phyloP scores from a whole-genome alignment of 495 filamentous ascomycete genomes.

The Chlorociboria aeruginascens region DNA sequence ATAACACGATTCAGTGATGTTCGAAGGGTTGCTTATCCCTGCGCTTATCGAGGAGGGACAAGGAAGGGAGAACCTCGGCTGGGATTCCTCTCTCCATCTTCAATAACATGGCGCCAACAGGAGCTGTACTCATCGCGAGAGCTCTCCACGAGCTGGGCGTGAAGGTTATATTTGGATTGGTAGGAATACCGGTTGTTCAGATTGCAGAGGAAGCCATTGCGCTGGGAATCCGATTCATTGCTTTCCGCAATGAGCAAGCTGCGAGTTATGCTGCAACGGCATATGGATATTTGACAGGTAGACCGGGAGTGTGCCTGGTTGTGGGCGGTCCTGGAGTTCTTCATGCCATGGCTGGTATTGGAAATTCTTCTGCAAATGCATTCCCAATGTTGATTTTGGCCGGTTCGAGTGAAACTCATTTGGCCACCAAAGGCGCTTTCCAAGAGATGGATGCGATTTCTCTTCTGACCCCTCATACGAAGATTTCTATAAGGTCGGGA shows the following conservation, averaged over 20 bases:
- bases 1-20: no score
- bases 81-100: background rate
- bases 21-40: no score
- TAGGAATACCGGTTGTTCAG: slow-evolving; percentile 53
- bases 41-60: no score
- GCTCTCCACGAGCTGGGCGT: slow-evolving; percentile 43
- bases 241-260: slow-evolving; percentile 55
- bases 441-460: slow-evolving; percentile 51
- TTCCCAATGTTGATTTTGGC: slow-evolving; percentile 49
- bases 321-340: slow-evolving; percentile 55
- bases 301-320: slow-evolving; percentile 48
- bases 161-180: slow-evolving; percentile 50
- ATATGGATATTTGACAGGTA: slow-evolving; percentile 54
- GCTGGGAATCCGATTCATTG: slow-evolving; percentile 51
- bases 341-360: slow-evolving; percentile 51
- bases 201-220: slow-evolving; percentile 53
- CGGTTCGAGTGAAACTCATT: slow-evolving; percentile 43
- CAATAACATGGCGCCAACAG: slow-evolving; percentile 30
- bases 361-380: slow-evolving; percentile 43
- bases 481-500: slow-evolving; percentile 39
- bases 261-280: slow-evolving; percentile 51
- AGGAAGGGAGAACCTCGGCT: no score
- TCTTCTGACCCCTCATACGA: slow-evolving; percentile 46
- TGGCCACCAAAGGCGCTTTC: slow-evolving; percentile 45
- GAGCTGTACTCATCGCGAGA: slow-evolving; percentile 47